Percentiles rank a stretch among this genome's conserved stretches.
Conservation (phyloP, 139 green algal genomes). For the Chloropicon primus region DNA sequence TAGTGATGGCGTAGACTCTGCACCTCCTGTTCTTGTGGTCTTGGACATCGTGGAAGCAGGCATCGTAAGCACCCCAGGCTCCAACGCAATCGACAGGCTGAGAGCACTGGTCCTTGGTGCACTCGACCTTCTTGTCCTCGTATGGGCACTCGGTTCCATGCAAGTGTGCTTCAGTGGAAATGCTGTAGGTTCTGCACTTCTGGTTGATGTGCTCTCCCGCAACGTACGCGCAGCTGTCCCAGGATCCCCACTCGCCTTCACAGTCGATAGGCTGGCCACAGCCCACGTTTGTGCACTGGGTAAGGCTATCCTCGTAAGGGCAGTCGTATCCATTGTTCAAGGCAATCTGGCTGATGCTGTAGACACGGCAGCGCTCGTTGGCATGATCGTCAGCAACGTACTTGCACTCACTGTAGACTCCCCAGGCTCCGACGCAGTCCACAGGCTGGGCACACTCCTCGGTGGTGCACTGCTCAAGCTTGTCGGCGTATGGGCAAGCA, state of each 20-base stretch:
- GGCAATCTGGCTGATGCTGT: not conserved
- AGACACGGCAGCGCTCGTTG: not conserved
- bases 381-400: not conserved
- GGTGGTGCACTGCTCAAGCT: not conserved
- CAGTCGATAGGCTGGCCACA: not conserved
- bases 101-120: not conserved
- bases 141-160: not conserved
- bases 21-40: not conserved
- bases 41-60: not conserved
- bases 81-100: not conserved
- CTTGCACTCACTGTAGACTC: not conserved
- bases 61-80: not conserved
- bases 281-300: not conserved
- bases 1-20: not conserved
- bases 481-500: not conserved
- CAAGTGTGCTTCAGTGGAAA: not conserved
- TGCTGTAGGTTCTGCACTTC: not conserved
- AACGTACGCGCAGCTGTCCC: not conserved
- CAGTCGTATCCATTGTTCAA: not conserved
- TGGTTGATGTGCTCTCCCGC: not conserved
- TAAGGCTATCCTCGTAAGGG: not conserved
- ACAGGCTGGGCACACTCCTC: not conserved
- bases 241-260: not conserved
- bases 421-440: not conserved
- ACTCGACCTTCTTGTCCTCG: not conserved